Conservation (phyloP, 2,329 filamentous ascomycete genomes). For the Alternaria arbusti region DNA sequence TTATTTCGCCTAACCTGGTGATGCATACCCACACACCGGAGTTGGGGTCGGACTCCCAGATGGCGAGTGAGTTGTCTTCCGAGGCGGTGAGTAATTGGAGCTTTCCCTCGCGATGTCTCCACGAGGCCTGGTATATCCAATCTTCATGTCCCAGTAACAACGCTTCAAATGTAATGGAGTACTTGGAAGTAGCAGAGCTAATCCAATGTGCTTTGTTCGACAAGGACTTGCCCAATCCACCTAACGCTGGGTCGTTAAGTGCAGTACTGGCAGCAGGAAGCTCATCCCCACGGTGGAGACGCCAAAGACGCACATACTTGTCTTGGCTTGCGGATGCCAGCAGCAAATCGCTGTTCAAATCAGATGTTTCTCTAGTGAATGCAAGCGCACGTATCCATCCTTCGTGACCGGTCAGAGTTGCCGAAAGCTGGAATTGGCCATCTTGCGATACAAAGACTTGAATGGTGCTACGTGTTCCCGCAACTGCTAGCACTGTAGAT, state of each 20-base stretch:
- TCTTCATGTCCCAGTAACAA: slow-evolving; percentile 94
- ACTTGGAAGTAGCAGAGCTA: slow-evolving; percentile 64
- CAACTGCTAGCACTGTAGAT: slow-evolving; percentile 76
- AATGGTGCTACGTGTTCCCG: slow-evolving; percentile 81
- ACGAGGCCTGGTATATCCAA: slow-evolving; percentile 91
- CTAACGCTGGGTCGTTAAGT: slow-evolving; percentile 62
- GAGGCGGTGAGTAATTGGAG: slow-evolving; percentile 85
- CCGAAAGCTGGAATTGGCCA: slow-evolving; percentile 70
- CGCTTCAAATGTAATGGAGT: slow-evolving; percentile 90
- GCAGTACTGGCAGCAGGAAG: slow-evolving; percentile 64
- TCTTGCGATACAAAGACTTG: slow-evolving; percentile 74
- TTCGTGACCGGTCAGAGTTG: slow-evolving; percentile 86
- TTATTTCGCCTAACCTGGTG: slow-evolving; percentile 89
- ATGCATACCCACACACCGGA: slow-evolving; percentile 92
- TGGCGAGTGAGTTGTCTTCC: slow-evolving; percentile 90
- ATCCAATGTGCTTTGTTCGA: slow-evolving; percentile 90
- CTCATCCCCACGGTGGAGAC: slow-evolving; percentile 74
- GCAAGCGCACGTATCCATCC: slow-evolving; percentile 90
- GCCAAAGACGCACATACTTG: slow-evolving; percentile 95
- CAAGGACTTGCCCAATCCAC: slow-evolving; percentile 72
- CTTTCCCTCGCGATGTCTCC: slow-evolving; percentile 64
- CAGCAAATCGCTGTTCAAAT: slow-evolving; percentile 69
- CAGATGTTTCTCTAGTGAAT: slow-evolving; percentile 70
- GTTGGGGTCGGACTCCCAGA: slow-evolving; percentile 84
- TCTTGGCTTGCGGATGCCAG: slow-evolving; percentile 96